Evolutionary conservation across 1,284 basidiomycete species (phyloP).

Genomic region (Calocybe gambosa): DNA sequence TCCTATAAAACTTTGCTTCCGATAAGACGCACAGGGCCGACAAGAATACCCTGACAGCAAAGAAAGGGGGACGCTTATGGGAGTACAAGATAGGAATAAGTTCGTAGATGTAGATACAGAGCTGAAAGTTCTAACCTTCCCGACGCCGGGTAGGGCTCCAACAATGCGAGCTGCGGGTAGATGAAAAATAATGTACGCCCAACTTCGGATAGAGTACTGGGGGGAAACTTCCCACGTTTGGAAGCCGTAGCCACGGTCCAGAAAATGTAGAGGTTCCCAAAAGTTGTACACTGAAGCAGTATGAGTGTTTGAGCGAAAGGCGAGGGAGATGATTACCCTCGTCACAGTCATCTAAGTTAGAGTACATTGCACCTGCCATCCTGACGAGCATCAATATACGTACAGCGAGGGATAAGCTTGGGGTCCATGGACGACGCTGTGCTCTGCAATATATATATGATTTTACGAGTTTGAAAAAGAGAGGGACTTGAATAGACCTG

Average conservation of each 20-base stretch:
- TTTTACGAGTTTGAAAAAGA: slow-evolving; percentile 1
- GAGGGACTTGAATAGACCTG: slow-evolving; percentile 35
- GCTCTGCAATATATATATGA: slow-evolving; percentile 34
- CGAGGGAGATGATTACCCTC: slow-evolving; percentile 59
- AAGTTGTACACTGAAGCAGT: slow-evolving; percentile 83
- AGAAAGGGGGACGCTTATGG: slow-evolving; percentile 76
- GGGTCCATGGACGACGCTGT: slow-evolving; percentile 74
- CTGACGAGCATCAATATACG: slow-evolving; percentile 81
- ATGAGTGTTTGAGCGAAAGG: slow-evolving; percentile 9
- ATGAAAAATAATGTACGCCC: slow-evolving; percentile 87
- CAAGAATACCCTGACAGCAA: slow-evolving; percentile 78
- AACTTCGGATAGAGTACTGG: slow-evolving; percentile 85
- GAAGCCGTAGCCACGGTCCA: slow-evolving; percentile 80
- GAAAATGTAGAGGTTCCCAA: slow-evolving; percentile 95
- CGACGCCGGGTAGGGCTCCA: slow-evolving; percentile 32
- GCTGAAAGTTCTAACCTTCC: slow-evolving; percentile 40
- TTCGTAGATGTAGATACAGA: slow-evolving; percentile 5
- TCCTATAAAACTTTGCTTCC: slow-evolving; percentile 84
- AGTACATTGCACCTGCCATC: slow-evolving; percentile 88
- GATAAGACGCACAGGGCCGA: slow-evolving; percentile 70
- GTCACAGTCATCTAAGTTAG: slow-evolving; percentile 95
- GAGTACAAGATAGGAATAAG: slow-evolving; percentile 3
- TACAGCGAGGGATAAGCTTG: slow-evolving; percentile 77
- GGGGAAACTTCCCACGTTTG: slow-evolving; percentile 99
- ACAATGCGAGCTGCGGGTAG: slow-evolving; percentile 48